phyloP scores from a whole-genome alignment of 306 rosid species.

The Oxytropis ochrocephala region DNA sequence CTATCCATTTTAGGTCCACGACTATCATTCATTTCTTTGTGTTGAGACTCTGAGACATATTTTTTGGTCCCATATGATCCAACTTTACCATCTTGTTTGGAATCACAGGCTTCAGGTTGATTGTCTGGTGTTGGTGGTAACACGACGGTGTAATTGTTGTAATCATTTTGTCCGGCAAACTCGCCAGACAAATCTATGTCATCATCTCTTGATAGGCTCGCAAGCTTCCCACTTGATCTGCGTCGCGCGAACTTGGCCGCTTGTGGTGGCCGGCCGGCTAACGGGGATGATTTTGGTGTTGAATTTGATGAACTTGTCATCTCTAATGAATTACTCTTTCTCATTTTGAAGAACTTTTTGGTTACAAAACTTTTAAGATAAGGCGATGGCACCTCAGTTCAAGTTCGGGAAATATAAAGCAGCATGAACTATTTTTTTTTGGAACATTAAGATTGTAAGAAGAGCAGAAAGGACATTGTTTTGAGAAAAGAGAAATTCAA shows the following conservation, averaged over 20 bases:
- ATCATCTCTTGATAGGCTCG: conserved; percentile 63
- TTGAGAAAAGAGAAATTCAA: conserved; percentile 16
- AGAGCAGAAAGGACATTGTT: not conserved
- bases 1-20: conserved; percentile 42
- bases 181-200: conserved; percentile 57
- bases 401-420: not conserved
- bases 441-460: not conserved
- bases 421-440: not conserved
- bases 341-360: not conserved
- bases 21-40: not conserved
- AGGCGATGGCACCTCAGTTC: too few species aligned
- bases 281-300: conserved; percentile 36
- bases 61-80: conserved; percentile 10
- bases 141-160: conserved; percentile 71
- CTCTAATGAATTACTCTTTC: not conserved
- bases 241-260: conserved; percentile 47
- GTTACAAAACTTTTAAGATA: too few species aligned
- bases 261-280: conserved; percentile 35
- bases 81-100: conserved; percentile 32
- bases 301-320: conserved; percentile 35
- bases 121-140: conserved; percentile 89
- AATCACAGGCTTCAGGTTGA: conserved; percentile 44
- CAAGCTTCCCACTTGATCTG: conserved; percentile 55
- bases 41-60: conserved; percentile 18
- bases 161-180: conserved; percentile 44